Conservation (phyloP, 768 basidiomycete genomes). For the Amanita muscaria region DNA sequence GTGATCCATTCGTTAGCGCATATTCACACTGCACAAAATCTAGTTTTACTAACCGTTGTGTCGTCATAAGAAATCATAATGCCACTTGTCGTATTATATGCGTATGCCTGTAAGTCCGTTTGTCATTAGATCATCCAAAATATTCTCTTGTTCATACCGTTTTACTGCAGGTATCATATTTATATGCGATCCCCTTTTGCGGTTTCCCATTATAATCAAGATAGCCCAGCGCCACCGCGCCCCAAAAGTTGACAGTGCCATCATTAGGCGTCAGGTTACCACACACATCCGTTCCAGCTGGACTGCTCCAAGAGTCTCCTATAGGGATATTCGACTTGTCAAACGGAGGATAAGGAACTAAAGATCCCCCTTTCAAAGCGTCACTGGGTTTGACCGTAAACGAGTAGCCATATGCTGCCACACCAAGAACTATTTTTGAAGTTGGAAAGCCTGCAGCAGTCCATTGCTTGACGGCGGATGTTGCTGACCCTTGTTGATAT, state of each 20-base stretch:
- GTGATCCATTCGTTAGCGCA: not conserved
- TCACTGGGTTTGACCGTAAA: slow-evolving; percentile 41
- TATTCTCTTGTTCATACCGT: slow-evolving; percentile 38
- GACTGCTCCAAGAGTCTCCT: too few relatives aligned
- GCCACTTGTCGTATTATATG: slow-evolving; percentile 31
- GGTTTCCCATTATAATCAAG: too few relatives aligned
- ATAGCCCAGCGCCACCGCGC: too few relatives aligned
- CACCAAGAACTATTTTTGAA: slow-evolving; percentile 64
- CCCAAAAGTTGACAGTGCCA: slow-evolving; percentile 46
- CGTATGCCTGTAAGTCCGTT: slow-evolving; percentile 28
- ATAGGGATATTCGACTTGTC: slow-evolving; percentile 36
- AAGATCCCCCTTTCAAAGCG: slow-evolving; percentile 33
- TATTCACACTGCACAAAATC: slow-evolving; percentile 34
- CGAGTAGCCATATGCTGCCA: slow-evolving; percentile 78
- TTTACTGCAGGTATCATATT: slow-evolving; percentile 63
- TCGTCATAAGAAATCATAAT: too few relatives aligned
- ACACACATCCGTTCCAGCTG: too few relatives aligned
- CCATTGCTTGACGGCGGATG: slow-evolving; percentile 72
- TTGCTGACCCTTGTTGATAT: too few relatives aligned
- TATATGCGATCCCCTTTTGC: too few relatives aligned
- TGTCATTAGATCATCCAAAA: too few relatives aligned
- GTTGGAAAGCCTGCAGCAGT: slow-evolving; percentile 66
- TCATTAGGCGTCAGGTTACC: slow-evolving; percentile 49
- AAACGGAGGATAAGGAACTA: slow-evolving; percentile 48
- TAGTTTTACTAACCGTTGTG: too few relatives aligned